A percentile compares a stretch with the other conserved stretches of the same genome.
Evolutionary conservation across 768 basidiomycete genomes (phyloP).

Genomic region (Lactarius hengduanensis): DNA sequence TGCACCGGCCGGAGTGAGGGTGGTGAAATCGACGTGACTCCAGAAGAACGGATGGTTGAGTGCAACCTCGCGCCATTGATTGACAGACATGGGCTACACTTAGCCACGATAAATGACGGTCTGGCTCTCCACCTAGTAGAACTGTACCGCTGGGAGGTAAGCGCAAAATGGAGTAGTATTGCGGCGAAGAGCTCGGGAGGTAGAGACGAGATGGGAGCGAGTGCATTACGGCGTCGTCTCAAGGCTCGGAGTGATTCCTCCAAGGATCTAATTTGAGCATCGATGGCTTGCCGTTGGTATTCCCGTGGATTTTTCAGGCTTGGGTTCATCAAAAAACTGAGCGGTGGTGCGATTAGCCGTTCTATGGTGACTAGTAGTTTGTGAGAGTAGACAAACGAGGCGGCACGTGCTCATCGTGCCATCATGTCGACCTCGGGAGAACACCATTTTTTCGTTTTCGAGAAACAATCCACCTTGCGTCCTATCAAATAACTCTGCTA

Average conservation of each 20-base stretch:
- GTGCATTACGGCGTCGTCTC: too few relatives aligned
- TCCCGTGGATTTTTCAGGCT: background rate
- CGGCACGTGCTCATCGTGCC: too few relatives aligned
- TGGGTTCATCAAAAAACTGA: background rate
- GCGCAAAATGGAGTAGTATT: background rate
- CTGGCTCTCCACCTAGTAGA: background rate
- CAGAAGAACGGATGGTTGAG: background rate
- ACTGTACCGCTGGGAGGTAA: too few relatives aligned
- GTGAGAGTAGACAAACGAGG: too few relatives aligned
- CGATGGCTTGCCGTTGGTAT: background rate
- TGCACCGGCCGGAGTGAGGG: background rate
- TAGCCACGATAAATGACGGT: background rate
- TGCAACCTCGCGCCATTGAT: background rate
- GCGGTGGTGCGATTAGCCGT: too few relatives aligned
- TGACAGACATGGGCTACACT: background rate
- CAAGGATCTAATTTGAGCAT: background rate
- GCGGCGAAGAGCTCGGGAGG: background rate
- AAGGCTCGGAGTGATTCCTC: too few relatives aligned
- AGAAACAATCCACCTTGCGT: too few relatives aligned
- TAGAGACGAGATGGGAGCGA: background rate
- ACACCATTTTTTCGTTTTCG: too few relatives aligned
- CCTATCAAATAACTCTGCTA: too few relatives aligned
- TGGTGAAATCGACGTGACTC: background rate
- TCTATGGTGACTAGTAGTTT: too few relatives aligned
- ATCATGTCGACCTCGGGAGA: too few relatives aligned